Conservation (phyloP, 2,329 filamentous ascomycete species). For the Curvularia hawaiiensis region DNA sequence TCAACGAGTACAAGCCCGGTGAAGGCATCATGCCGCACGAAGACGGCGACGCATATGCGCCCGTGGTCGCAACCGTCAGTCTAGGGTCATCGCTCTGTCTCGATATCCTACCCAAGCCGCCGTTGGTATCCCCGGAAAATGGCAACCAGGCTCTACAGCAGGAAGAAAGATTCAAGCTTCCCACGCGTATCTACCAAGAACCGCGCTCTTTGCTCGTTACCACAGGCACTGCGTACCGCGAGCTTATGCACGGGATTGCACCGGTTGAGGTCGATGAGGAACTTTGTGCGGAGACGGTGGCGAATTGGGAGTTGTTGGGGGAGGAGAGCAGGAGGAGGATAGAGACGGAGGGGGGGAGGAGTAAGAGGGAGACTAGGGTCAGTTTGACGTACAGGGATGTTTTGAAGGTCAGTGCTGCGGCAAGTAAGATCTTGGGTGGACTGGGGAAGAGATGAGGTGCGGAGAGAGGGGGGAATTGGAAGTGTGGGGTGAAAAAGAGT, state of each 20-base stretch:
- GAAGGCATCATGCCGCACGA: slow-evolving; percentile 98
- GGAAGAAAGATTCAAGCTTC: slow-evolving; percentile 14
- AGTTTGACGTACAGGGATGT: slow-evolving; percentile 90
- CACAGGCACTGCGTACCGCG: slow-evolving; percentile 68
- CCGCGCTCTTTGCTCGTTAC: slow-evolving; percentile 80
- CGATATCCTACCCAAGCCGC: slow-evolving; percentile 64
- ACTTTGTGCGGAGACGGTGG: slow-evolving; percentile 62
- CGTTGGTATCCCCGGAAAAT: slow-evolving; percentile 45
- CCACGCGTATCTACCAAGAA: slow-evolving; percentile 75
- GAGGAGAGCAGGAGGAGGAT: slow-evolving; percentile 47
- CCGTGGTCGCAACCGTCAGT: slow-evolving; percentile 89
- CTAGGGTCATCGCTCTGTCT: slow-evolving; percentile 78
- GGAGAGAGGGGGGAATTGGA: background rate
- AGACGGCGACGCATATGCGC: slow-evolving; percentile 86
- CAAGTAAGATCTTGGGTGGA: slow-evolving; percentile 38
- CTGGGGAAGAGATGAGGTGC: slow-evolving; percentile 7
- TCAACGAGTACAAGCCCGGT: slow-evolving; percentile 88
- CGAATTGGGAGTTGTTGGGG: slow-evolving; percentile 73
- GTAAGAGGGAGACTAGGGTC: slow-evolving; percentile 64
- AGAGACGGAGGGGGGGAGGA: slow-evolving; percentile 56
- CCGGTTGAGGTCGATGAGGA: slow-evolving; percentile 68
- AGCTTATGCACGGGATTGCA: slow-evolving; percentile 76
- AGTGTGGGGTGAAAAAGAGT: background rate
- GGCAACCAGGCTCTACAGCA: background rate
- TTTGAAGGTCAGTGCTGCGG: slow-evolving; percentile 51